phyloP scores from a whole-genome alignment of 495 filamentous ascomycete genomes.

The Aspergillus sclerotioniger region DNA sequence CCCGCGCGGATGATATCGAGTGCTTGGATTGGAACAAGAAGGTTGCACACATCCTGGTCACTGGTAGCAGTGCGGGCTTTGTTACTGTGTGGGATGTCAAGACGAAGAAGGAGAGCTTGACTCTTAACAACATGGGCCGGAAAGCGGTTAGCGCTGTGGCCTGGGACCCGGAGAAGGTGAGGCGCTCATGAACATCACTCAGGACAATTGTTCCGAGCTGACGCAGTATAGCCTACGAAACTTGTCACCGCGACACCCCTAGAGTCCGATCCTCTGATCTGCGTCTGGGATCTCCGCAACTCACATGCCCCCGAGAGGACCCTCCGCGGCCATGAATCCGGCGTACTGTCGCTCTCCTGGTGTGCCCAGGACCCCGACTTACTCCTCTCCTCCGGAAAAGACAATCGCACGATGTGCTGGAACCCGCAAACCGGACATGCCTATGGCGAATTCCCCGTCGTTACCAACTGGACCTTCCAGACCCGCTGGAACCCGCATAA shows the following conservation, averaged over 20 bases:
- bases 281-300: conserved; percentile 94
- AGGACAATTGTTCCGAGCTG: conserved; percentile 1
- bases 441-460: conserved; percentile 92
- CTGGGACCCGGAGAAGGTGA: conserved; percentile 86
- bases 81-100: conserved; percentile 99
- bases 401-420: conserved; percentile 95
- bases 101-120: conserved; percentile 92
- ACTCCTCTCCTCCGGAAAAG: conserved; percentile 91
- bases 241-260: conserved; percentile 89
- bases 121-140: conserved; percentile 85
- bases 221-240: conserved; percentile 65
- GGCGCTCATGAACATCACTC: neutral
- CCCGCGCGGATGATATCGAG: conserved; percentile 89
- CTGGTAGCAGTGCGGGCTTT: conserved; percentile 90
- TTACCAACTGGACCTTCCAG: conserved; percentile 98
- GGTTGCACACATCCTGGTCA: conserved; percentile 92
- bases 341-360: conserved; percentile 93
- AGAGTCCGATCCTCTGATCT: conserved; percentile 83
- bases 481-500: conserved; percentile 93
- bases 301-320: conserved; percentile 92
- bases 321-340: conserved; percentile 84
- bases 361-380: conserved; percentile 89
- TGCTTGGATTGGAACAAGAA: conserved; percentile 98
- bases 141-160: conserved; percentile 94
- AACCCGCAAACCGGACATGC: conserved; percentile 85